Base-by-base conservation (phyloP, 225 moss, liverwort and hornwort genomes). In the Takakia lepidozioides region DNA sequence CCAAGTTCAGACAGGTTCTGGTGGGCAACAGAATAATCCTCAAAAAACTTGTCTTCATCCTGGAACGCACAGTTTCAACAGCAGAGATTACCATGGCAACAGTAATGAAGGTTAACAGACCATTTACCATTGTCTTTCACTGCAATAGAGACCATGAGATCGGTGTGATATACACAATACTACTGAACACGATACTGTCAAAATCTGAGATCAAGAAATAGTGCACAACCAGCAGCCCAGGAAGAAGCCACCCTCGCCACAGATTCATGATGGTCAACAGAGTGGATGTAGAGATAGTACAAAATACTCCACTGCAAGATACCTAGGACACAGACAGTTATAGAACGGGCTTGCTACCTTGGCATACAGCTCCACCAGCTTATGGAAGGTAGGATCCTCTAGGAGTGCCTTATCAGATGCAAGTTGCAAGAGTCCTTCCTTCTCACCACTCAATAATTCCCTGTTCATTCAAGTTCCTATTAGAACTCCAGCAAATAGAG, bases 1-100 rank as follows among this genome's bases (percentile, higher is more conserved):
- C 78, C 78, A 16, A 78, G 61, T 58, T 78, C 78, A 14, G 78
- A 78, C 13, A 78, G 67, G 49, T 49, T 51, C 38, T 51, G 64
- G 30, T 78, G 78, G 0, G 73, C 52, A 9, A 49, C 60, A 0
- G 69, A 32, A 35, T 78, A 78, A 22, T 78, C 78, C 23, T 39
- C 52, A 18, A 73, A 78, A 57, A 78, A 78, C 4, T 56, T 38
- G 2, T 69, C 73, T 57, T 78, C 64, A 42, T 73, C 73, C 78
- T 78, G 78, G 18, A 40, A 17, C 13, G 7, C 15, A 43, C 3
- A 23, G 16, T 9, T 19, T 27, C 0, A 56, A 18, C 23, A 42
- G 20, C 40, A 44, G 18, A 26, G 10, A 2, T 55, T 25, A 1
- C 16, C 17, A 30, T 1, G 17, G 27, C 28, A 35, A 2, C 6